Conservation (phyloP, 75 land plant genomes). For the Pinus albicaulis region DNA sequence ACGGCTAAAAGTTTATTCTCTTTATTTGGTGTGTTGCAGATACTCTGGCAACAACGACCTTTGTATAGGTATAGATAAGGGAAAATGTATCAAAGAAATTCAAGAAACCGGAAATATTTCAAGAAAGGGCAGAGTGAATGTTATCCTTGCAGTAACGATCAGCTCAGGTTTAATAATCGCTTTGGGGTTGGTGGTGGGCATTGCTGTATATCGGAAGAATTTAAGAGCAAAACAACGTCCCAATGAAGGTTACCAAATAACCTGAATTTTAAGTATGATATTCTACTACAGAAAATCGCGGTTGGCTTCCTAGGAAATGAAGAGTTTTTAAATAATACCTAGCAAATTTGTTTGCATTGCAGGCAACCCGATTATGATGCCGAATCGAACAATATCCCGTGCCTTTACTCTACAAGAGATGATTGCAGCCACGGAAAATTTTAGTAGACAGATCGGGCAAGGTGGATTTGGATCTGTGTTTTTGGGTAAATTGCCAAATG, state of each 20-base stretch:
- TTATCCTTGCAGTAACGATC: background rate
- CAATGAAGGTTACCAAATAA: no score
- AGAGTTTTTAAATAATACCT: no score
- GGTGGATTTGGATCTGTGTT: conserved; percentile 52
- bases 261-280: no score
- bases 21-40: background rate
- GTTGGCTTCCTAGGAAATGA: no score
- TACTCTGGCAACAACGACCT: background rate
- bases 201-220: background rate
- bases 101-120: no score
- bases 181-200: background rate
- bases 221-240: no score
- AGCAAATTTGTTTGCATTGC: no score
- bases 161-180: background rate
- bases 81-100: background rate
- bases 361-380: no score
- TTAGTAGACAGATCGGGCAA: conserved; percentile 36
- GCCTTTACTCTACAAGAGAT: conserved; percentile 40
- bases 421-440: conserved; percentile 42
- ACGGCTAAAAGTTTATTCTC: background rate
- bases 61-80: background rate
- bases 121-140: background rate
- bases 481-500: conserved; percentile 28
- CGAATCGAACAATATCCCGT: no score
- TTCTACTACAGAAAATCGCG: no score